Evolutionary conservation across 305 asterid species (phyloP), one percentile per base, ranked within the genome.

Genomic region (Fraxinus velutina): DNA sequence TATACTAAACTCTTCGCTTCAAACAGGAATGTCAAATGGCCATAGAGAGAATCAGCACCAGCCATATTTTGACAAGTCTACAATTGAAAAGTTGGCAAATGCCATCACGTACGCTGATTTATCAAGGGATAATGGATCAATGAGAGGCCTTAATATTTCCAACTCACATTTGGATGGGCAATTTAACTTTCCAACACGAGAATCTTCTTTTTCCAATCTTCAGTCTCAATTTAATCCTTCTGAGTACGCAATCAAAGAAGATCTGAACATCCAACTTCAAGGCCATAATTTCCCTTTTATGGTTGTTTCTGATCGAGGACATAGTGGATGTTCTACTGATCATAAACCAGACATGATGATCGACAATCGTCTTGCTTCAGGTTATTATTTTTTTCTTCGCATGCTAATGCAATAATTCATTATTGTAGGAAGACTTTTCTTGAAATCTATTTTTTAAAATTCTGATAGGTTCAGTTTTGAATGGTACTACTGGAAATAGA

Each of bases 161-260:
- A 84, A 84, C 71, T 82, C 85, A 19, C 83, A 70, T 73, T 64
- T 80, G 34, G 89, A 90, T 9, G 90, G 91, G 80, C 85, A 83
- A 74, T 78, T 71, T 29, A 86, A 89, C 79, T 83, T 87, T 82
- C 92, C 87, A 1, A 86, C 95, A 80, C 88, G 92, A 85, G 76
- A 92, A n/a, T 85, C 89, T 74, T 92, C 97, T 37, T 85, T 91
- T 37, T 80, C 86, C 78, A 90, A 86, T 85, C 95, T 91, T 75
- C 94, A 86, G 57, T 83, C 93, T 73, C 88, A 82, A 62, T 84
- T 83, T 27, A 87, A 76, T 84, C 82, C 83, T 82, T 81, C 91
- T 37, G 91, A 87, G 34, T 80, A 86, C 73, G 76, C 89, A 62
- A 87, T 83, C 62, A 75, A 79, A 10, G 91, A 90, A 79, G 90